Evolutionary conservation across 441 rosid species (phyloP).

Genomic region (Viola pubescens): DNA sequence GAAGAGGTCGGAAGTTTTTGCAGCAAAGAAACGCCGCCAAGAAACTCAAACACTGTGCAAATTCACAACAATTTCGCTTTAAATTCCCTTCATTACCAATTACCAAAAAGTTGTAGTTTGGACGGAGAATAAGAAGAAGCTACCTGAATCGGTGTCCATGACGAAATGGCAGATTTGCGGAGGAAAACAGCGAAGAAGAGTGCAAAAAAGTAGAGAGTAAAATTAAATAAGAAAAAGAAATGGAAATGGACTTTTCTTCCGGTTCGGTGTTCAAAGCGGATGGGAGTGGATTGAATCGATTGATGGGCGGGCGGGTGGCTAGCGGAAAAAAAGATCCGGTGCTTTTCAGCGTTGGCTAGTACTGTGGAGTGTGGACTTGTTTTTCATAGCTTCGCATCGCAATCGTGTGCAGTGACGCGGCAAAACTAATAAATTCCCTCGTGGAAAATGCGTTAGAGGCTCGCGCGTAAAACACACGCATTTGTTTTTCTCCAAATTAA

Average conservation of each 20-base stretch:
- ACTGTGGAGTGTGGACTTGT: no score
- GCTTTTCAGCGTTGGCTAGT: no score
- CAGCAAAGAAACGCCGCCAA: conserved; percentile 71
- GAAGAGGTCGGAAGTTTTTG: conserved; percentile 73
- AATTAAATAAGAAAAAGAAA: no score
- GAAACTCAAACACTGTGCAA: conserved; percentile 65
- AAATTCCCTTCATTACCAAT: neutral
- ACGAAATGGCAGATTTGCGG: neutral
- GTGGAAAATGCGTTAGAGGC: no score
- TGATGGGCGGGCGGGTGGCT: neutral
- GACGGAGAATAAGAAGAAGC: neutral
- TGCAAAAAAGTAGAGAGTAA: neutral
- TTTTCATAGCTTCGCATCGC: no score
- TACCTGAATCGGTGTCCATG: conserved; percentile 48
- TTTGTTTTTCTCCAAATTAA: no score
- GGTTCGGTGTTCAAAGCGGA: neutral
- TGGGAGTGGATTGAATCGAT: neutral
- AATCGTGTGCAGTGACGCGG: no score
- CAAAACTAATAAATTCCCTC: no score
- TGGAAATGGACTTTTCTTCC: no score
- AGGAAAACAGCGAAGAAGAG: neutral
- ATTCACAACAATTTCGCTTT: neutral
- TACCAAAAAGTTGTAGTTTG: neutral
- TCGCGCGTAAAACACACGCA: no score
- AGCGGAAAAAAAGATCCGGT: no score